Evolutionary conservation across 257 asterid species (phyloP), one percentile per base, ranked within the genome.

Genomic region (Solanum acaule): DNA sequence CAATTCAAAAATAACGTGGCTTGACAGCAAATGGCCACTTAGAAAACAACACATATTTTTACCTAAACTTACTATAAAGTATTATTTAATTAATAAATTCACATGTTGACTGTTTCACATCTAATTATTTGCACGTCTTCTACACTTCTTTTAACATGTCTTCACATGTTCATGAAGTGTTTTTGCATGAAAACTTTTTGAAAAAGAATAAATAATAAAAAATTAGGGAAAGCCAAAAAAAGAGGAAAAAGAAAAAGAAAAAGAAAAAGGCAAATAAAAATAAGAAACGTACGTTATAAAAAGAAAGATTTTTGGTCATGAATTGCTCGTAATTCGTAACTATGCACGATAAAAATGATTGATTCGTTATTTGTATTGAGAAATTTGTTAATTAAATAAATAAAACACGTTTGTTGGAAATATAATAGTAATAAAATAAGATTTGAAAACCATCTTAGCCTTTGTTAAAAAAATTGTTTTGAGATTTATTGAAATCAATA

Each of bases 1-100:
- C 29, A 11, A 5, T 29, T 16, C 10, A 11, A 46, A 49, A 12
- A 29, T 49, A 90, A 90, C 92, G 90, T 84, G 91, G 46, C 29
- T 22, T 87, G 92, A 90, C 90, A 90, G 88, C 89, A 68, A 87
- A 87, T 52, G 18, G 10, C 42, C 77, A 27, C 18, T 59, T 22
- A 67, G 61, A 85, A 83, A 81, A 81, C 86, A 81, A 46, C 86
- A 31, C 40, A 81, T 16, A 81, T 49, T 29, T 15, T 15, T 75
- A 49, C 27, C 18, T 1, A n/a, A 6, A 82, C 23, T 71, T 71
- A 71, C 23, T 71, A 71, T 4, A 29, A 70, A 70, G 23, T 31
- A 52, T 83, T 82, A 27, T 75, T 75, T 35, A 75, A 35, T 75
- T 75, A 16, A 33, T 35, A 2, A 75, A 35, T 75, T 75, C n/a